phyloP scores from a whole-genome alignment of 2,329 filamentous ascomycete species.

The Purpureocillium lavendulum region DNA sequence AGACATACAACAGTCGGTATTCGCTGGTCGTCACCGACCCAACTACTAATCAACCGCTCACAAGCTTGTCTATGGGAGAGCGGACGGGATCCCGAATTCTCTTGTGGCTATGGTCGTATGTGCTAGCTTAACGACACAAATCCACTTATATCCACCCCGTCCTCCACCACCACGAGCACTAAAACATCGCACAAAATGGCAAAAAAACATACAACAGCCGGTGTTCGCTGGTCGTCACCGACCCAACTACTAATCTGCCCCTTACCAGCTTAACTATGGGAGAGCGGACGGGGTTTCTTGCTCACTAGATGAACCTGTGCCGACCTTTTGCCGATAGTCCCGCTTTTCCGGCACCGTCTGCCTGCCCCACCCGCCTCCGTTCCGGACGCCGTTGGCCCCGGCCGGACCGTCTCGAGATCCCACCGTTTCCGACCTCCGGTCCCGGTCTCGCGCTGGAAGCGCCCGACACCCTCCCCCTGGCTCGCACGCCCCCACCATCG shows the following conservation, averaged over 20 bases:
- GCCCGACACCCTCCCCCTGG: neutral
- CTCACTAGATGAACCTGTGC: neutral
- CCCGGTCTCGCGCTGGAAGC: neutral
- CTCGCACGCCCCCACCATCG: neutral
- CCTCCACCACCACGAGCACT: too few species aligned
- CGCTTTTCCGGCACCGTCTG: neutral
- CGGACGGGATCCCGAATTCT: constrained; percentile 1
- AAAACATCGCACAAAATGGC: neutral
- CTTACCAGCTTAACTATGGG: neutral
- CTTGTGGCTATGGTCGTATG: constrained; percentile 2
- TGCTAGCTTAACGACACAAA: neutral
- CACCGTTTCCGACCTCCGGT: neutral
- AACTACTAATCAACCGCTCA: too few species aligned
- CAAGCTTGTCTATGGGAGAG: neutral
- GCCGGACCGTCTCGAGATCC: neutral
- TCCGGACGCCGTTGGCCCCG: neutral
- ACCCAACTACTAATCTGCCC: neutral
- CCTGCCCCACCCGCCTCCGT: neutral
- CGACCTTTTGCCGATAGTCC: neutral
- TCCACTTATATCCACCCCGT: neutral
- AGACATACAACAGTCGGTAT: too few species aligned
- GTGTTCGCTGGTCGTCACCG: neutral
- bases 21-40: too few species aligned
- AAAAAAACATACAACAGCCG: neutral
- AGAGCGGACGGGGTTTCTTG: neutral